Evolutionary conservation across 1,284 basidiomycete species (phyloP), one percentile per base, ranked within the genome.

Genomic region (Tetrapyrgos nigripes): DNA sequence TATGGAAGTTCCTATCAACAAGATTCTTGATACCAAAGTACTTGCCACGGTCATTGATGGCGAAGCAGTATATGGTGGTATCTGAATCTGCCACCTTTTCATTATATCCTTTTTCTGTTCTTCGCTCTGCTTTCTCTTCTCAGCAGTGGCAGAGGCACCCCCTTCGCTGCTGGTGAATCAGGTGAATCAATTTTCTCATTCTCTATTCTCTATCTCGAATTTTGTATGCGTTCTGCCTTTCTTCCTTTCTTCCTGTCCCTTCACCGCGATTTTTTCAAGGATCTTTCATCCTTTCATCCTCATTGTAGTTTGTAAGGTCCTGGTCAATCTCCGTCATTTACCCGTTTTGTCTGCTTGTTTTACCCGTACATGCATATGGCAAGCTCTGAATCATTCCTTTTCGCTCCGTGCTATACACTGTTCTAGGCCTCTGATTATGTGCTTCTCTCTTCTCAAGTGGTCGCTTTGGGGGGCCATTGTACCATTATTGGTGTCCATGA

Each of bases 21-120:
- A 86, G 58, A 87, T 97, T 50, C 78, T 96, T 26, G 68, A 77
- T n/a, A 89, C 92, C 4, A 78, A 82, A 62, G 91, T 93, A 40
- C 75, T 89, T 33, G 86, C 86, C 2, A 96, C 94, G 4, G 84
- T 91, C 50, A 83, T 96, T 13, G 94, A 96, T 68, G 94, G 94
- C 21, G 73, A 80, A 60, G 74, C 83, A 8, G 87, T 86, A 28
- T 94, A 85, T 68, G 90, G 89, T 26, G 67, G 66, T 23, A 62
- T 83, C 55, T 77, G 73, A 65, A 49, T 28, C 52, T 14, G 24
- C 23, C 17, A 43, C 14, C 14, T 28, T 40, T 40, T 37, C 14
- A 3, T 1, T 14, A 24, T 46, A 26, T 45, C n/a, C 43, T 47
- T 48, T 10, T 31, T 45, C n/a, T 9, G n/a, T 33, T 44, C 35